phyloP scores from a whole-genome alignment of 768 basidiomycete genomes.

The Imleria badia region DNA sequence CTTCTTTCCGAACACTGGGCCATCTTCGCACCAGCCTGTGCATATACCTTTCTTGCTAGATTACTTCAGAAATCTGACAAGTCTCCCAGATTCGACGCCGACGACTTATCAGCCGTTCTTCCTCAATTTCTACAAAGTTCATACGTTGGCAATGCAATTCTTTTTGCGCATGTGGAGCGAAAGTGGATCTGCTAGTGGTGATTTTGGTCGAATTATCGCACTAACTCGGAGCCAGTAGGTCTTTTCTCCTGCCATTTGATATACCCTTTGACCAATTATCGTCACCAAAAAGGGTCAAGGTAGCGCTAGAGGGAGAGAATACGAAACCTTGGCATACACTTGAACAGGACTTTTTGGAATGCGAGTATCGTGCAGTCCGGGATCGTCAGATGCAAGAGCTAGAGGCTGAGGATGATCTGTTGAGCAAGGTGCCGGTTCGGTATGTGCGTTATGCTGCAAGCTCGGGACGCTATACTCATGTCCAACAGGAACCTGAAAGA shows the following conservation, averaged over 20 bases:
- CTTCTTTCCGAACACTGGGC: constrained; percentile 83
- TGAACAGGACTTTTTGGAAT: constrained; percentile 75
- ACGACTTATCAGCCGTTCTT: constrained; percentile 86
- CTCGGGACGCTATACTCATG: constrained; percentile 4
- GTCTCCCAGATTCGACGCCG: constrained; percentile 61
- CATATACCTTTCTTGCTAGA: constrained; percentile 26
- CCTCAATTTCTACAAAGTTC: constrained; percentile 79
- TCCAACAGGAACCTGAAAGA: constrained; percentile 72
- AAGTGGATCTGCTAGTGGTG: constrained; percentile 70
- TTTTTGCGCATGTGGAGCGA: constrained; percentile 94
- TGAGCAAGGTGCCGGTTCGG: constrained; percentile 86
- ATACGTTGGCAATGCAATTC: constrained; percentile 78
- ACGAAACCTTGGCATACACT: constrained; percentile 80
- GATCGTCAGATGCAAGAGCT: constrained; percentile 90
- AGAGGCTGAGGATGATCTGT: constrained; percentile 82
- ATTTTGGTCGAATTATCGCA: constrained; percentile 76
- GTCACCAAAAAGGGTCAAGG: constrained; percentile 56
- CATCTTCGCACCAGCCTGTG: constrained; percentile 84
- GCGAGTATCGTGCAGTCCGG: constrained; percentile 82
- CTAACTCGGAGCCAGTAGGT: constrained; percentile 84
- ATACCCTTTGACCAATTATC: constrained; percentile 6
- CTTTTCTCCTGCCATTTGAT: not conserved
- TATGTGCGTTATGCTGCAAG: constrained; percentile 34
- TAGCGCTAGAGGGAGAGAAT: constrained; percentile 73
- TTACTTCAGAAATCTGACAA: not conserved